Percentiles rank a stretch among this genome's conserved stretches.
Evolutionary conservation across 768 basidiomycete species (phyloP).

Genomic region (Cubamyces sp.): DNA sequence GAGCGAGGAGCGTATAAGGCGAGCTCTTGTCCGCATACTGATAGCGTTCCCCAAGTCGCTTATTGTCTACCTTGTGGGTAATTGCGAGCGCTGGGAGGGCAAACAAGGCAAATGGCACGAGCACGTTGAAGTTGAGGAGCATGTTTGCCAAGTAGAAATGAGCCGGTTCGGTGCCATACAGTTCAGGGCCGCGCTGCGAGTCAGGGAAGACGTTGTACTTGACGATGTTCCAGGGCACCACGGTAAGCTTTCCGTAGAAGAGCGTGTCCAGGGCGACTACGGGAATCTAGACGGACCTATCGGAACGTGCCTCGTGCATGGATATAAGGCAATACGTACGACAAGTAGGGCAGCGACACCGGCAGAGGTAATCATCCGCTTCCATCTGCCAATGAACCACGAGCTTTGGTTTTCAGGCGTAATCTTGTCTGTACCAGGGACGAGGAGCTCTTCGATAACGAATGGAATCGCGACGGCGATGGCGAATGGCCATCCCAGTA

Average conservation of each 20-base stretch:
- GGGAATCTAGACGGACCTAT: slow-evolving; percentile 63
- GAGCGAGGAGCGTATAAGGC: slow-evolving; percentile 73
- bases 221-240: slow-evolving; percentile 94
- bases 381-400: slow-evolving; percentile 70
- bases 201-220: slow-evolving; percentile 91
- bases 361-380: slow-evolving; percentile 56
- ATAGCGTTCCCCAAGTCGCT: slow-evolving; percentile 64
- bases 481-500: slow-evolving; percentile 98
- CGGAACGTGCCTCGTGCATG: background rate
- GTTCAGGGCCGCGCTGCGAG: slow-evolving; percentile 77
- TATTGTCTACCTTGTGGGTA: slow-evolving; percentile 75
- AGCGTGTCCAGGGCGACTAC: slow-evolving; percentile 82
- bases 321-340: slow-evolving; percentile 44
- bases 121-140: slow-evolving; percentile 91
- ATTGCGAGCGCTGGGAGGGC: slow-evolving; percentile 79
- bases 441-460: slow-evolving; percentile 85
- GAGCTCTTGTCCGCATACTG: slow-evolving; percentile 66
- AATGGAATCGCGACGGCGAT: slow-evolving; percentile 87
- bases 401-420: slow-evolving; percentile 43
- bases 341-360: slow-evolving; percentile 61
- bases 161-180: slow-evolving; percentile 92
- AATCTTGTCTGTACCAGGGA: slow-evolving; percentile 71
- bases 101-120: slow-evolving; percentile 77
- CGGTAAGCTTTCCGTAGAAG: slow-evolving; percentile 77
- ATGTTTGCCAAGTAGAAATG: slow-evolving; percentile 88